Evolutionary conservation across 2,329 filamentous ascomycete species (phyloP), one percentile per base, ranked within the genome.

Genomic region (Helotiales sp.): DNA sequence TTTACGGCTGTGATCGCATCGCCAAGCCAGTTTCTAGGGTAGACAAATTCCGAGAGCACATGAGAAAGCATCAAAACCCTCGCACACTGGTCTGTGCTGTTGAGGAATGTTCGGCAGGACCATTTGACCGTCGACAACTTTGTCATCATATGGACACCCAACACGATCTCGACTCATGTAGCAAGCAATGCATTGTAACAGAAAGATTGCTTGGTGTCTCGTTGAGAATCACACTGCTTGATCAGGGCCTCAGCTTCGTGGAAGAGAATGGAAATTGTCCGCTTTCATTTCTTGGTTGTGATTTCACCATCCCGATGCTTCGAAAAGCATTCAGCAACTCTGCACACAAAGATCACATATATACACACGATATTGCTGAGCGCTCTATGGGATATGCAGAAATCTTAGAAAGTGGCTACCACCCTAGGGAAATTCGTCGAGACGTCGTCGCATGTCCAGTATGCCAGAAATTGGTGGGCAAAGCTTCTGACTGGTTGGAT

Each of bases 11-110:
- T 25, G 46, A 50, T 9, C 54, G 61, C 38, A 27, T 49, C 22
- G 31, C 34, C 5, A 57, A 56, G n/a, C 33, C 55, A 17, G 51
- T 62, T 36, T 38, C 54, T 8, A 46, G 59, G 24, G 15, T 36
- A 12, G 59, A 64, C 15, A 60, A 64, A 29, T 50, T 62, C n/a
- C 3, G 29, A 4, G 55, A 57, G 31, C 59, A 64, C 50, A 47
- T 55, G 27, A 60, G 36, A 30, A 60, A 58, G 48, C 52, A 58
- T 46, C 29, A n/a, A 15, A 42, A 38, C 25, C 24, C 13, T 22
- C 19, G 57, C 15, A 36, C 22, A 13, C 54, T 53, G 34, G 10
- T 58, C 3, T 60, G 59, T 12, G 22, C 59, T 1, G 17, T 62
- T 7, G 33, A 62, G 24, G 33, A 17, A 10, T 62, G 57, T 24